Percentiles rank a stretch among this genome's conserved stretches.
Conservation (phyloP, 2,329 filamentous ascomycete genomes). For the Trichoderma atrobrunneum region DNA sequence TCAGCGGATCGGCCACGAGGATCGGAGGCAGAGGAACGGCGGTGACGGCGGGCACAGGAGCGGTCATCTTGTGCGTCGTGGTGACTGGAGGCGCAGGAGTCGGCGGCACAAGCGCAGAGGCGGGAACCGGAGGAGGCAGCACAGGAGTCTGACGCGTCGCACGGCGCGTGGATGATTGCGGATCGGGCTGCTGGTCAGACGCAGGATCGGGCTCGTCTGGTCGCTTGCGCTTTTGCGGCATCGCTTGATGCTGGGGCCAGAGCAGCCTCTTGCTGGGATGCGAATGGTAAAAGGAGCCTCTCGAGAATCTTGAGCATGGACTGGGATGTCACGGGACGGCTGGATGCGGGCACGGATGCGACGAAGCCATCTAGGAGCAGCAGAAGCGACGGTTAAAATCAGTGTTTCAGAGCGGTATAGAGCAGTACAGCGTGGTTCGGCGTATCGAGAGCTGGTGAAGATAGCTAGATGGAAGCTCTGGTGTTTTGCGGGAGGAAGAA, state of each 20-base stretch:
- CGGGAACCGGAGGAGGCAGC: constrained; percentile 29
- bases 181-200: constrained; percentile 23
- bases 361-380: constrained; percentile 13
- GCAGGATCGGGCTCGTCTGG: constrained; percentile 30
- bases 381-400: neutral
- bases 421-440: neutral
- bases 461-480: neutral
- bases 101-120: constrained; percentile 20
- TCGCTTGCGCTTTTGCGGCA: constrained; percentile 40
- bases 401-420: neutral
- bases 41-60: constrained; percentile 8
- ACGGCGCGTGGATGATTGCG: constrained; percentile 32
- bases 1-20: constrained; percentile 14
- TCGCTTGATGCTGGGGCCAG: constrained; percentile 22
- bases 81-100: neutral
- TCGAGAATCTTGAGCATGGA: neutral
- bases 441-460: neutral
- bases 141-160: constrained; percentile 41
- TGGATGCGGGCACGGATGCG: neutral
- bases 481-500: neutral
- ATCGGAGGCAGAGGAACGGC: constrained; percentile 18
- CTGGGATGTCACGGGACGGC: constrained; percentile 4
- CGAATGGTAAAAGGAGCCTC: neutral
- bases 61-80: constrained; percentile 2
- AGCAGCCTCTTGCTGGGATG: neutral